Percentiles rank a stretch among this genome's conserved stretches.
These are phyloP conservation scores for Phalaenopsis hybrid DNA, from an alignment of 116 monocot species.

Conservation along the genomic window DNA sequence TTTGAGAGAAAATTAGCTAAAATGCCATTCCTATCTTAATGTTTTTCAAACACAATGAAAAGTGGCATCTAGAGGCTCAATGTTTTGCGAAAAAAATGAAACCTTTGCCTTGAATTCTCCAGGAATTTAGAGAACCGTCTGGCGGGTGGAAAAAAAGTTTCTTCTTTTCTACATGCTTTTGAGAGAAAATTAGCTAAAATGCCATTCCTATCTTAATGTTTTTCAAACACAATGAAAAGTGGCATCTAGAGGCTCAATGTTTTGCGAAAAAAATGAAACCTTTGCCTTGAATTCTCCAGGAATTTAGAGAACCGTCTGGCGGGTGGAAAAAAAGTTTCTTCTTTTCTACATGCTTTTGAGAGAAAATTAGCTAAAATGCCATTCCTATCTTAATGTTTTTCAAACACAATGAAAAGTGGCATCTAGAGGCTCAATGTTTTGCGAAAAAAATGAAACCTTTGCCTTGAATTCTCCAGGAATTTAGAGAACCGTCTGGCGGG, in stretches of 20 bases:
- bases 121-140: conserved; percentile 81
- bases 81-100: not conserved
- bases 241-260: too few species aligned
- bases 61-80: not conserved
- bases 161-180: too few species aligned
- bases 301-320: too few species aligned
- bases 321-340: not conserved
- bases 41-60: too few species aligned
- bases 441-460: conserved; percentile 1
- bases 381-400: not conserved
- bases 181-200: too few species aligned
- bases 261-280: too few species aligned
- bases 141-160: conserved; percentile 41
- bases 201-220: too few species aligned
- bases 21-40: not conserved
- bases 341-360: not conserved
- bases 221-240: too few species aligned
- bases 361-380: not conserved
- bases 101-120: conserved; percentile 14
- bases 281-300: too few species aligned
- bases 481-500: conserved; percentile 72
- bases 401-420: not conserved
- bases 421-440: not conserved
- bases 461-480: conserved; percentile 42
- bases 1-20: not conserved